Evolutionary conservation across 371 early-diverging fungal genomes (phyloP), one percentile per base, ranked within the genome.

Genomic region (Mortierella sp.): DNA sequence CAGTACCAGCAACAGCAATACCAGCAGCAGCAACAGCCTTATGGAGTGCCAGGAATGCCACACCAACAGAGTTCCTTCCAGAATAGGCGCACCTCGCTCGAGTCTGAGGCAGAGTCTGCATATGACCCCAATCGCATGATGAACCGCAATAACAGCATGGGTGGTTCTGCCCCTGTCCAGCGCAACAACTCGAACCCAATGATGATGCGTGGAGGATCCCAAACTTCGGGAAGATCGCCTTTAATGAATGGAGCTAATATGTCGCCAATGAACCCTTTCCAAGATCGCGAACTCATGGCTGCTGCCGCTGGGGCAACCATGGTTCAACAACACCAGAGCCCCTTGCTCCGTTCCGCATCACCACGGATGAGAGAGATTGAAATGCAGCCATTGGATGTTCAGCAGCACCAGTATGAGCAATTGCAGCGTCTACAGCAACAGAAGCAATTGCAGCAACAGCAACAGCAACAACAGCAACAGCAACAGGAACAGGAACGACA

Each of bases 311-410:
- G 58, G 52, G 68, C 74, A 28, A 48, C 65, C 15, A 40, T 36
- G 16, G 55, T 28, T 58, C 63, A 53, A 8, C 67, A 76, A 9
- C 6, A 33, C 13, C 58, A 58, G 33, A 52, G 66, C 24, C 65
- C 43, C 16, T 16, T 43, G 4, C 22, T 55, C 33, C 36, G 43
- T 19, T 19, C 58, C 15, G 40, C 61, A 15, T 60, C 61, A 6
- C 61, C 61, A 19, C 61, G 61, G 5, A 19, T 60, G 9, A 64
- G 69, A 28, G 77, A 72, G 33, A 77, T 77, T 68, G 77, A 77
- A 64, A 77, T 77, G 77, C 77, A 77, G 57, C 77, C 77, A 16
- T 58, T 77, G 65, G 77, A 77, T 58, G 55, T 77, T 45, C 77
- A 77, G 65, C 77, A 77, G 64, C 77, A 77, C 33, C 77, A 77